A percentile compares a stretch with the other conserved stretches of the same genome.
Evolutionary conservation across 371 early-diverging fungal genomes (phyloP).

Genomic region (Mucor racemosus): DNA sequence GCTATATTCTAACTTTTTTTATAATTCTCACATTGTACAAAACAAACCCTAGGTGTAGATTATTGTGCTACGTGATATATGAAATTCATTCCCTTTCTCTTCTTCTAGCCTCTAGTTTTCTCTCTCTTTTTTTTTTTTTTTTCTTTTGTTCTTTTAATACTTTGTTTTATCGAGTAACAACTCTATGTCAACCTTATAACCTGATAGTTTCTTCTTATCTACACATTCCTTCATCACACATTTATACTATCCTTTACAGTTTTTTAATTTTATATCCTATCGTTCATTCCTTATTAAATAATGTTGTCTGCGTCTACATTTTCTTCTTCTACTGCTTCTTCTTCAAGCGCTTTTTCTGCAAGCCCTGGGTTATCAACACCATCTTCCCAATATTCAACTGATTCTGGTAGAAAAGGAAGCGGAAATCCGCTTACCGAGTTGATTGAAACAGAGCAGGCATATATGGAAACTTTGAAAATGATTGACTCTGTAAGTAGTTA

Average conservation of each 20-base stretch:
- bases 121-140: not conserved
- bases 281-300: slow-evolving; percentile 8
- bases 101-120: not conserved
- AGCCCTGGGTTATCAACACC: slow-evolving; percentile 22
- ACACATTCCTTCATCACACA: not conserved
- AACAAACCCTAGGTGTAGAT: not conserved
- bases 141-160: not conserved
- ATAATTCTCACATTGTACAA: not conserved
- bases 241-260: not conserved
- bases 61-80: slow-evolving; percentile 1
- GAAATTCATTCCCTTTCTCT: not conserved
- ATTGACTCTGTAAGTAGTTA: slow-evolving; percentile 50
- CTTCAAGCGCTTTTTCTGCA: slow-evolving; percentile 25
- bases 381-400: slow-evolving; percentile 36
- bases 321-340: slow-evolving; percentile 23
- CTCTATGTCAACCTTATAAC: slow-evolving; percentile 13
- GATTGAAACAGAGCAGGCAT: slow-evolving; percentile 54
- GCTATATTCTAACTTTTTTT: not conserved
- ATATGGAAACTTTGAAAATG: slow-evolving; percentile 47
- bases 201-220: not conserved
- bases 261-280: not conserved
- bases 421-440: slow-evolving; percentile 51
- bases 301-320: slow-evolving; percentile 37
- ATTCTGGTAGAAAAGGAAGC: slow-evolving; percentile 21
- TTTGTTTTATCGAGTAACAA: not conserved